phyloP scores from a whole-genome alignment of 768 basidiomycete genomes.

The Rhodosporidiobolus sp. region DNA sequence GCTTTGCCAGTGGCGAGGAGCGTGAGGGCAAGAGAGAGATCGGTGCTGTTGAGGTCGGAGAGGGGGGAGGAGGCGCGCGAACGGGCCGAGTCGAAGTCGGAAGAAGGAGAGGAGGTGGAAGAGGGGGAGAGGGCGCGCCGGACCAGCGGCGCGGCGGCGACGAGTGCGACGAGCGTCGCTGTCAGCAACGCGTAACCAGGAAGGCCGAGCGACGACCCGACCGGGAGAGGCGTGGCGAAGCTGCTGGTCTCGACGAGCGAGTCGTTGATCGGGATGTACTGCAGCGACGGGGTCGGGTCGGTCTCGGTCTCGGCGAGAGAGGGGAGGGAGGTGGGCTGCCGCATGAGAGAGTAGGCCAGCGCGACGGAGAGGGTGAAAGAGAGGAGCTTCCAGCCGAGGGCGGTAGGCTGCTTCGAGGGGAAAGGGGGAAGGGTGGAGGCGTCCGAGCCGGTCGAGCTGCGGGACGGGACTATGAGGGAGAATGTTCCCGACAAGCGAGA shows the following conservation, averaged over 20 bases:
- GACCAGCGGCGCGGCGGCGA: not conserved
- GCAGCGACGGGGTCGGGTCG: constrained; percentile 6
- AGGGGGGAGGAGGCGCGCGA: constrained; percentile 7
- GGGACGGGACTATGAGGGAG: not conserved
- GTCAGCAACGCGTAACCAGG: not conserved
- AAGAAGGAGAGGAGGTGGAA: no score
- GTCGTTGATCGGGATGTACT: constrained; percentile 11
- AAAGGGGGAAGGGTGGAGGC: not conserved
- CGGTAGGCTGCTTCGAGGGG: not conserved
- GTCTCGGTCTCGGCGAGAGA: not conserved
- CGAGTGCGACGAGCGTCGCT: not conserved
- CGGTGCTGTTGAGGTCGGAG: constrained; percentile 25
- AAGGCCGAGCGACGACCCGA: not conserved
- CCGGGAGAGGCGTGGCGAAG: constrained; percentile 23
- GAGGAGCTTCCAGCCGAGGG: constrained; percentile 24
- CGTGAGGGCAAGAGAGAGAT: not conserved
- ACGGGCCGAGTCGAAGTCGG: not conserved
- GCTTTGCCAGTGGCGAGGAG: constrained; percentile 3
- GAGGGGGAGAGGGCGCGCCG: not conserved
- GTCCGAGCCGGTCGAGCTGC: not conserved
- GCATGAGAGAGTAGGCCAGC: constrained; percentile 6
- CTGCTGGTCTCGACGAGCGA: not conserved
- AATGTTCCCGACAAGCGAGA: fast-evolving
- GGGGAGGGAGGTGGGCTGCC: not conserved
- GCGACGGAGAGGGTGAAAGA: constrained; percentile 15